These are phyloP conservation scores for Nicotiana knightiana DNA, from an alignment of 257 asterid genomes.

Conservation along the genomic window DNA sequence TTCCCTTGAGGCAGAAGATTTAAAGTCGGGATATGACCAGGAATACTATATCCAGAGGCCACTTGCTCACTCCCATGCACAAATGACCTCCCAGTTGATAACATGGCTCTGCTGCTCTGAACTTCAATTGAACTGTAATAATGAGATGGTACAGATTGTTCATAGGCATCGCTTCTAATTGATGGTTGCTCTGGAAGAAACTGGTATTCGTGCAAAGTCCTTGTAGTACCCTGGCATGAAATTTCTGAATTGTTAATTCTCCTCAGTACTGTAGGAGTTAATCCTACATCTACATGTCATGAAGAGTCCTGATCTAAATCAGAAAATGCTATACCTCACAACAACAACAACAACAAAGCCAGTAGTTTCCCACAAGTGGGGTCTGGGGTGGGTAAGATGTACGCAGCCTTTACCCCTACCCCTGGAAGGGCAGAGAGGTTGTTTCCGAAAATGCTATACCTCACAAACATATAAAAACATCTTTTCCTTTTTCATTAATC, in stretches of 20 bases:
- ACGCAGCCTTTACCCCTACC: too few species aligned
- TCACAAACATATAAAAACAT: background rate
- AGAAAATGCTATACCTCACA: background rate
- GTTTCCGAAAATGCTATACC: background rate
- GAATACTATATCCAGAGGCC: slow-evolving; percentile 40
- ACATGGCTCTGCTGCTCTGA: slow-evolving; percentile 42
- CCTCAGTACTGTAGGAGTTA: background rate
- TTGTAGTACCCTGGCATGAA: slow-evolving; percentile 55
- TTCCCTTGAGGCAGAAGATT: slow-evolving; percentile 50
- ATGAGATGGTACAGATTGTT: slow-evolving; percentile 36
- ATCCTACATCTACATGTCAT: background rate
- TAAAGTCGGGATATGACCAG: slow-evolving; percentile 46
- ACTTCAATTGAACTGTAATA: slow-evolving; percentile 49
- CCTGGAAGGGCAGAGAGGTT: too few species aligned
- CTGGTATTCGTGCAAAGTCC: slow-evolving; percentile 66
- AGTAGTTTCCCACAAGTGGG: too few species aligned
- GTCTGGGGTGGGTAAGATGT: too few species aligned
- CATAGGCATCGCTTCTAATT: slow-evolving; percentile 45
- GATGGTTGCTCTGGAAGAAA: slow-evolving; percentile 85
- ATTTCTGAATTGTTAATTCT: slow-evolving; percentile 8
- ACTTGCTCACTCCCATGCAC: slow-evolving; percentile 44
- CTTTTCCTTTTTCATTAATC: background rate
- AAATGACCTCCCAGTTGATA: slow-evolving; percentile 39
- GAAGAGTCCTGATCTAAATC: background rate
- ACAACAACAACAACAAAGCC: too few species aligned